Evolutionary conservation across 1,284 basidiomycete species (phyloP).

Genomic region (Porodaedalea pini): DNA sequence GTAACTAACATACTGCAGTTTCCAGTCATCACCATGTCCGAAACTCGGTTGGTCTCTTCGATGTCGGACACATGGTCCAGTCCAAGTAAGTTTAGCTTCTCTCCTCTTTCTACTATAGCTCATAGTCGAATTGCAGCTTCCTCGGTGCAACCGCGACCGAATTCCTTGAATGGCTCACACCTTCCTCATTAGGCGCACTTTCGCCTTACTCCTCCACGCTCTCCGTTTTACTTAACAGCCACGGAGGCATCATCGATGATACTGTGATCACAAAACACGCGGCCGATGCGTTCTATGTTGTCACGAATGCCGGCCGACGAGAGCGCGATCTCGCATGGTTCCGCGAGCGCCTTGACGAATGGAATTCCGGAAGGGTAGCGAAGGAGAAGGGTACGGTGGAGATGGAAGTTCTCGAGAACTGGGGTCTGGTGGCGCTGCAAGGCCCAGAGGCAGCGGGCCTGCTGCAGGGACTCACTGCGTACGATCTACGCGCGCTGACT

Average conservation of each 20-base stretch:
- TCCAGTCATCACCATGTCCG: slow-evolving; percentile 92
- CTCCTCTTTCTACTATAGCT: slow-evolving; percentile 8
- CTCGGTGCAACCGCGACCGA: slow-evolving; percentile 67
- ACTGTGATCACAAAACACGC: slow-evolving; percentile 83
- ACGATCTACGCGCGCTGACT: slow-evolving; percentile 68
- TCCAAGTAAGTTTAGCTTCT: slow-evolving; percentile 51
- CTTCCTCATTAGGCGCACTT: slow-evolving; percentile 73
- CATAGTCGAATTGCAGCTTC: slow-evolving; percentile 45
- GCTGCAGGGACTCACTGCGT: slow-evolving; percentile 70
- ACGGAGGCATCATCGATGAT: slow-evolving; percentile 96
- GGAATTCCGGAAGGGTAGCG: slow-evolving; percentile 52
- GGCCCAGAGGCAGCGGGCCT: slow-evolving; percentile 82
- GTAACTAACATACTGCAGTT: slow-evolving; percentile 44
- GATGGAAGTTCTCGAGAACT: slow-evolving; percentile 78
- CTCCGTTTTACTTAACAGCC: slow-evolving; percentile 84
- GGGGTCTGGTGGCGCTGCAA: slow-evolving; percentile 90
- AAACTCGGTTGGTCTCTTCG: slow-evolving; percentile 83
- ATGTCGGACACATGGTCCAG: slow-evolving; percentile 98
- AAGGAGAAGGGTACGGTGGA: slow-evolving; percentile 63
- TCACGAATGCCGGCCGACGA: slow-evolving; percentile 92
- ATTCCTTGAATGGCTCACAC: slow-evolving; percentile 85
- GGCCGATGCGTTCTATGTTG: slow-evolving; percentile 84
- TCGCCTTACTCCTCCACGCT: slow-evolving; percentile 72
- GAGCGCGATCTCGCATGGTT: slow-evolving; percentile 84
- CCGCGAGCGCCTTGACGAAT: slow-evolving; percentile 59